Percentiles rank a stretch among this genome's conserved stretches.
These are phyloP conservation scores for Paecilomyces formosus DNA, from an alignment of 2,329 filamentous ascomycete genomes.

Conservation along the genomic window DNA sequence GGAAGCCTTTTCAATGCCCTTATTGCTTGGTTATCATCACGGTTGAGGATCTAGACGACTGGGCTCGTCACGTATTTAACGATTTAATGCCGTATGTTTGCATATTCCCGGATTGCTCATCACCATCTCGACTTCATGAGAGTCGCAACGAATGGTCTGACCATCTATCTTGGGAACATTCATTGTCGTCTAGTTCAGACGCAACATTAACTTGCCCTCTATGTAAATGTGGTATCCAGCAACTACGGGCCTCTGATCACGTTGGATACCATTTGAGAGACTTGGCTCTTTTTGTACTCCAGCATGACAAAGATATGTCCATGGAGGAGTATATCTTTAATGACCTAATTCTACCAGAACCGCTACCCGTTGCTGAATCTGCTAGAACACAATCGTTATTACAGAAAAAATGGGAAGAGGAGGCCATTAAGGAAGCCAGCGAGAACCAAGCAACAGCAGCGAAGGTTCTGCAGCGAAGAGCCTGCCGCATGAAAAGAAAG, in stretches of 20 bases:
- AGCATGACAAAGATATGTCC: too few species aligned
- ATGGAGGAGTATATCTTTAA: too few species aligned
- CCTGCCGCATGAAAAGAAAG: too few species aligned
- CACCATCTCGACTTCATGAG: background rate
- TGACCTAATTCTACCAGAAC: too few species aligned
- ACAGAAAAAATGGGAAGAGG: too few species aligned
- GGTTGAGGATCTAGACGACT: conserved; percentile 15
- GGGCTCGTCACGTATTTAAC: conserved; percentile 32
- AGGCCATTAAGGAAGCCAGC: too few species aligned
- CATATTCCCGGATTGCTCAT: conserved; percentile 8
- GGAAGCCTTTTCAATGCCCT: conserved; percentile 30
- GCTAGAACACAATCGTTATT: too few species aligned
- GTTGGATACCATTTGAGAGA: background rate
- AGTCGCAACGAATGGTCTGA: background rate
- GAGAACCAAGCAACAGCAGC: too few species aligned
- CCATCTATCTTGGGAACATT: background rate
- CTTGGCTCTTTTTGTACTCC: background rate
- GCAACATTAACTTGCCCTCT: background rate
- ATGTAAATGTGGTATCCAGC: background rate
- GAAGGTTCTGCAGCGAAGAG: too few species aligned
- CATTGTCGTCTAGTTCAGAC: background rate
- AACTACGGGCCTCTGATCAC: background rate
- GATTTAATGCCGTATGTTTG: conserved; percentile 36
- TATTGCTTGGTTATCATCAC: conserved; percentile 33
- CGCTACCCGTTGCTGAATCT: too few species aligned